Percentiles rank a stretch among this genome's conserved stretches.
These are phyloP conservation scores for Phanerochaete carnosa DNA, from an alignment of 768 basidiomycete species.

Conservation along the genomic window DNA sequence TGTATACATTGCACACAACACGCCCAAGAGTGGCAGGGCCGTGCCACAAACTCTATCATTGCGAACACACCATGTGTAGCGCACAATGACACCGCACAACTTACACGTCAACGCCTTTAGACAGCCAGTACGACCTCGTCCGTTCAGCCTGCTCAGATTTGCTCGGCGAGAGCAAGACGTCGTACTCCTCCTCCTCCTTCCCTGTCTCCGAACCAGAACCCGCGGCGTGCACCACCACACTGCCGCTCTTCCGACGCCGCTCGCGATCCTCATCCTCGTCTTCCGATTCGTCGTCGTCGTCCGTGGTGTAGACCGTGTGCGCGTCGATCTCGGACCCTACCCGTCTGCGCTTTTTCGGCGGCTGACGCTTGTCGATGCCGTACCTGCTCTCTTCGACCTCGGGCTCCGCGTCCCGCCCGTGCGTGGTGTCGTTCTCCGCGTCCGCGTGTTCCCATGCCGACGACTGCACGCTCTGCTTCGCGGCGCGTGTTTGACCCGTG, in stretches of 20 bases:
- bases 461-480: constrained; percentile 28
- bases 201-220: constrained; percentile 27
- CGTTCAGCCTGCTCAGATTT: constrained; percentile 29
- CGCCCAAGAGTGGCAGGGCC: background rate
- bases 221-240: constrained; percentile 8
- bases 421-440: constrained; percentile 18
- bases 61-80: background rate
- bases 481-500: constrained; percentile 12
- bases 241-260: constrained; percentile 4
- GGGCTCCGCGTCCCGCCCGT: constrained; percentile 13
- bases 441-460: constrained; percentile 32
- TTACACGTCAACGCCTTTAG: constrained; percentile 41
- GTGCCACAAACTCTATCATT: background rate
- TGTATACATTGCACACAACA: background rate
- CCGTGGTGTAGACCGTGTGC: constrained; percentile 49
- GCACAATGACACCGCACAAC: constrained; percentile 24
- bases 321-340: constrained; percentile 35
- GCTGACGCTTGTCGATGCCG: constrained; percentile 33
- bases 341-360: constrained; percentile 44
- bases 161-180: constrained; percentile 11
- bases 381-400: constrained; percentile 55
- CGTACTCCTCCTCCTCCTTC: constrained; percentile 23
- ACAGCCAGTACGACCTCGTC: constrained; percentile 56
- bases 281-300: constrained; percentile 35
- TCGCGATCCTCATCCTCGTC: constrained; percentile 27